A percentile compares a stretch with the other conserved stretches of the same genome.
Conservation (phyloP, 2,329 filamentous ascomycete genomes). For the Aspergillus felis region DNA sequence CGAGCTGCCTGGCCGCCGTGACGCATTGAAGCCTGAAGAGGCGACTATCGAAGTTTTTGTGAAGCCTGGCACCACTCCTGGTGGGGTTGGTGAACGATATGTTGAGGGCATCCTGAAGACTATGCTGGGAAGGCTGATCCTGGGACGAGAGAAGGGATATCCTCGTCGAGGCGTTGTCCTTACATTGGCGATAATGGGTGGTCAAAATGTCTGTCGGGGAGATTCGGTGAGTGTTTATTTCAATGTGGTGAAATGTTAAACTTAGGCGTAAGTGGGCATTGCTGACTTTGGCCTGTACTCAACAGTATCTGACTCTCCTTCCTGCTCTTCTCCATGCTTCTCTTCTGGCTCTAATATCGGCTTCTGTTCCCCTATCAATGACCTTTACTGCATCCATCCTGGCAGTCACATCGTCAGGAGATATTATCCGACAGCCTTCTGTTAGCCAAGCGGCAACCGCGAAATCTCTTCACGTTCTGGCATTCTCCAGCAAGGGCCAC, state of each 20-base stretch:
- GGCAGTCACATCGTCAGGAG: slow-evolving; percentile 48
- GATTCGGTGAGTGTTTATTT: slow-evolving; percentile 31
- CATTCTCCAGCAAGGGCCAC: slow-evolving; percentile 70
- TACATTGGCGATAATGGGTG: slow-evolving; percentile 40
- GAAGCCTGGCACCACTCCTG: slow-evolving; percentile 77
- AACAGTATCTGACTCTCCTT: slow-evolving; percentile 71
- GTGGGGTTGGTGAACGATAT: slow-evolving; percentile 78
- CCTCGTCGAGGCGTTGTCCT: slow-evolving; percentile 41
- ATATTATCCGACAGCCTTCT: slow-evolving; percentile 58
- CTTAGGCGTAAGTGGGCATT: background rate
- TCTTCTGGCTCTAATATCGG: slow-evolving; percentile 73
- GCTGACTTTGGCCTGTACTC: slow-evolving; percentile 7
- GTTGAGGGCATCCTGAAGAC: slow-evolving; percentile 58
- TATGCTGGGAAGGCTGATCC: slow-evolving; percentile 36
- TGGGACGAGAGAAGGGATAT: slow-evolving; percentile 41
- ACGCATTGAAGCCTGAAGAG: slow-evolving; percentile 82
- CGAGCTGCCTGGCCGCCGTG: slow-evolving; percentile 74
- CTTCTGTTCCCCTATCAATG: slow-evolving; percentile 73
- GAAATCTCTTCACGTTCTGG: slow-evolving; percentile 74
- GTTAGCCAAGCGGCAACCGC: slow-evolving; percentile 59
- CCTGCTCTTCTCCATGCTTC: slow-evolving; percentile 79
- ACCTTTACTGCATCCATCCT: slow-evolving; percentile 65
- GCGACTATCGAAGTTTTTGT: slow-evolving; percentile 86
- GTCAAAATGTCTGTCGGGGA: slow-evolving; percentile 31
- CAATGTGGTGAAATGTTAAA: background rate